Evolutionary conservation across 2,329 filamentous ascomycete species (phyloP), one percentile per base, ranked within the genome.

Genomic region (Pseudopithomyces chartarum): DNA sequence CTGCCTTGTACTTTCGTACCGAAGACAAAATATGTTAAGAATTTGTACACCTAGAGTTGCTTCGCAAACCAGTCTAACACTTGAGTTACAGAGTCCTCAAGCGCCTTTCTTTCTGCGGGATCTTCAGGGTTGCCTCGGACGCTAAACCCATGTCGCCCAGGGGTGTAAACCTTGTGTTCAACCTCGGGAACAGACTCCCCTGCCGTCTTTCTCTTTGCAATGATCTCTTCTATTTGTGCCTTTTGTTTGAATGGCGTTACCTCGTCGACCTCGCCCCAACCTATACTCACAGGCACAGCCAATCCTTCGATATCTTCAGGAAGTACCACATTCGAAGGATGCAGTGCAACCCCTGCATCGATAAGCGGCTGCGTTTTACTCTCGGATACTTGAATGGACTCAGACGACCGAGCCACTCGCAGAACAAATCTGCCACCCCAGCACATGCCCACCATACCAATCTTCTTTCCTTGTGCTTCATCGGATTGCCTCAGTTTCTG

Each of bases 281-380:
- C 66, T 36, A 57, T 57, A 22, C 55, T 67, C 17, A 54, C 54
- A 12, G 67, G 62, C n/a, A 64, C 63, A 17, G 57, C 54, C 2
- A 68, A 23, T 13, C 44, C 49, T 42, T 58, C 52, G 3, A 65
- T 60, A 61, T 78, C 75, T 3, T 64, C 71, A 1, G 74, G 75
- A n/a, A 78, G 20, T 1, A 54, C 59, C 49, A 78, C 23, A 55
- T 76, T 60, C 52, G 73, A 76, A 8, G 75, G 76, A 60, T 79
- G 74, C 51, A 77, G 56, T 2, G 69, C 75, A 19, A 76, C 74
- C 7, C 63, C 72, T 8, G 75, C 74, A 61, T 78, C 75, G 6
- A 78, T 66, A 20, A 77, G 67, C 17, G 74, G 69, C 15, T 70
- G 66, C 59, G 72, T 74, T 23, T 53, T 48, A 1, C 68, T 73